Conservation (phyloP, 257 asterid genomes). For the Linaria vulgaris region DNA sequence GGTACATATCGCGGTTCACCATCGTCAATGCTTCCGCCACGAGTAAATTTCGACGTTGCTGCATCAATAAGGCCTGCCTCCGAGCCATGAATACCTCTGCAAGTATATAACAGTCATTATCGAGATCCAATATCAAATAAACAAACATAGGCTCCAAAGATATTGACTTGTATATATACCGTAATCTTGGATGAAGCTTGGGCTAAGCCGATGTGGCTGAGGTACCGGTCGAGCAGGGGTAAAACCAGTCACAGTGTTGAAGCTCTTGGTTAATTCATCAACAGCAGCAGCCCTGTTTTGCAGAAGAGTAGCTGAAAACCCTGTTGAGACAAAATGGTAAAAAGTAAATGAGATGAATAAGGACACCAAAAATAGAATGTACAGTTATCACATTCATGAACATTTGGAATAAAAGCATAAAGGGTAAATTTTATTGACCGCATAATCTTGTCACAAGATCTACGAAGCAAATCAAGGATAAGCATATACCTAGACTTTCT, state of each 20-base stretch:
- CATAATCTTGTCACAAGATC: conserved; percentile 23
- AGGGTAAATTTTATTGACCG: neutral
- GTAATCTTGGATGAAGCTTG: conserved; percentile 28
- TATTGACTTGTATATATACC: conserved; percentile 30
- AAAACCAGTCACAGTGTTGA: conserved; percentile 12
- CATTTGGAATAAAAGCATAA: conserved; percentile 13
- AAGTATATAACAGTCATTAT: neutral
- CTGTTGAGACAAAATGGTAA: conserved; percentile 22
- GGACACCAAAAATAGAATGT: neutral
- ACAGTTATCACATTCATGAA: neutral
- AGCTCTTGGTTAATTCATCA: conserved; percentile 18
- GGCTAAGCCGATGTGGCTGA: conserved; percentile 26
- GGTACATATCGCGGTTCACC: conserved; percentile 30
- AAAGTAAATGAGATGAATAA: neutral
- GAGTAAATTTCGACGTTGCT: conserved; percentile 30
- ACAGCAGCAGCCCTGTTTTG: conserved; percentile 29
- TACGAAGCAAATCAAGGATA: conserved; percentile 12
- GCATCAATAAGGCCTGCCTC: conserved; percentile 45
- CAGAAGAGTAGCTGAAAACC: conserved; percentile 28
- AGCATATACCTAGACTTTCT: conserved; percentile 6
- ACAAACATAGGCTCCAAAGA: too few relatives aligned
- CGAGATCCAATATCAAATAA: neutral
- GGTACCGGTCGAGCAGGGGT: conserved; percentile 19
- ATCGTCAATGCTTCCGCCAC: conserved; percentile 25
- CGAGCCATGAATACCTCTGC: conserved; percentile 49